Evolutionary conservation across 371 early-diverging fungal genomes (phyloP), one percentile per base, ranked within the genome.

Genomic region (Mucor irregularis): DNA sequence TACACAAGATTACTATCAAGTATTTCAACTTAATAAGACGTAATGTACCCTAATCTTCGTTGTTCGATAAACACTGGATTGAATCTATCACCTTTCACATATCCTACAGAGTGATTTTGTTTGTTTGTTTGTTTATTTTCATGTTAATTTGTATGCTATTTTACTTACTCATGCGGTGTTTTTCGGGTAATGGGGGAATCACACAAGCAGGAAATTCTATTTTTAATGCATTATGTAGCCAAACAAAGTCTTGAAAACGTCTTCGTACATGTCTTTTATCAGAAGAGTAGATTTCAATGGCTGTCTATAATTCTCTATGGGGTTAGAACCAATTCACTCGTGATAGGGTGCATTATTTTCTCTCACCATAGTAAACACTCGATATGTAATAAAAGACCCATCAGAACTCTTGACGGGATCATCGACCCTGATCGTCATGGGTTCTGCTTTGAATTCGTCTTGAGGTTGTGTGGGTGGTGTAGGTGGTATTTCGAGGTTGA

Each of bases 1-100:
- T 37, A 7, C 6, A 6, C 16, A n/a, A 14, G 38, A 11, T 11
- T 35, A 35, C 11, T 34, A 34, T 22, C 21, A 33, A 26, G 30
- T 28, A 46, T 5, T 7, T 35, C 8, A 13, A 29, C 5, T 9
- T 5, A 22, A 25, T 29, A n/a, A 13, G 26, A n/a, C 21, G n/a
- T 30, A 33, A 33, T 31, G 46, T 73, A 79, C 83, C 85, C 81
- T 43, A 76, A 75, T 56, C 90, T 68, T 35, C 97, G 76, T 67
- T 87, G 86, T 53, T 91, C 91, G 14, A 96, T 84, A 82, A 97
- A 97, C 34, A 90, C 89, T 11, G 83, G 74, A 64, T 88, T 84
- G 71, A 97, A 97, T 39, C 98, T 77, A 68, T 95, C 92, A 17
- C 97, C 96, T 35, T 94, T 94, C n/a, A 97, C 61, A 61, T 94